Conservation (phyloP, 2,329 filamentous ascomycete species). For the Penicillium brevicompactum region DNA sequence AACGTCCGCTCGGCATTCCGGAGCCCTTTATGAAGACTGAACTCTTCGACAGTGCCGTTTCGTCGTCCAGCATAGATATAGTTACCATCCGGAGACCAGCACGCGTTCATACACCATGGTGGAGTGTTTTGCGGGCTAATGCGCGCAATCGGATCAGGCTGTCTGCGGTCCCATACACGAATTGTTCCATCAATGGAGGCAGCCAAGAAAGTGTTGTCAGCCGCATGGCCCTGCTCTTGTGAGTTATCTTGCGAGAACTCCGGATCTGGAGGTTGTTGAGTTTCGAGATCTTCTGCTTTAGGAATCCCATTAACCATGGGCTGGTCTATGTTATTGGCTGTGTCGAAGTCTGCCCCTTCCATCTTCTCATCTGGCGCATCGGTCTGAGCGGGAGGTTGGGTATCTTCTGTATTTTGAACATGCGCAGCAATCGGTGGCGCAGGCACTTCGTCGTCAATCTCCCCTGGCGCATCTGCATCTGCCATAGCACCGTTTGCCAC, state of each 20-base stretch:
- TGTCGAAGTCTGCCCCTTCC: conserved; percentile 18
- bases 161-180: conserved; percentile 59
- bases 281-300: conserved; percentile 45
- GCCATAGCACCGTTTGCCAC: conserved; percentile 65
- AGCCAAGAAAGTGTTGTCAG: conserved; percentile 79
- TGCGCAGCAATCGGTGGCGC: conserved; percentile 8
- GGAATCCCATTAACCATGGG: conserved; percentile 44
- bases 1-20: conserved; percentile 76
- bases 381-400: conserved; percentile 8
- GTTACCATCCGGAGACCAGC: conserved; percentile 95
- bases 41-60: conserved; percentile 94
- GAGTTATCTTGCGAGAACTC: conserved; percentile 29
- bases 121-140: conserved; percentile 77
- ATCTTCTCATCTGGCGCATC: conserved; percentile 15
- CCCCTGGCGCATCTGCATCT: conserved; percentile 47
- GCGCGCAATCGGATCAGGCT: conserved; percentile 73
- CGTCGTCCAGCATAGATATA: conserved; percentile 89
- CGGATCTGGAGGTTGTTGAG: conserved; percentile 18
- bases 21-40: conserved; percentile 77
- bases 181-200: conserved; percentile 59
- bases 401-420: background rate
- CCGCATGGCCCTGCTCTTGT: conserved; percentile 53
- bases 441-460: conserved; percentile 29
- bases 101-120: conserved; percentile 96
- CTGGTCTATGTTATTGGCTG: conserved; percentile 30